Percentiles rank a stretch among this genome's conserved stretches.
phyloP scores from a whole-genome alignment of 306 rosid genomes.

The Delonix regia region DNA sequence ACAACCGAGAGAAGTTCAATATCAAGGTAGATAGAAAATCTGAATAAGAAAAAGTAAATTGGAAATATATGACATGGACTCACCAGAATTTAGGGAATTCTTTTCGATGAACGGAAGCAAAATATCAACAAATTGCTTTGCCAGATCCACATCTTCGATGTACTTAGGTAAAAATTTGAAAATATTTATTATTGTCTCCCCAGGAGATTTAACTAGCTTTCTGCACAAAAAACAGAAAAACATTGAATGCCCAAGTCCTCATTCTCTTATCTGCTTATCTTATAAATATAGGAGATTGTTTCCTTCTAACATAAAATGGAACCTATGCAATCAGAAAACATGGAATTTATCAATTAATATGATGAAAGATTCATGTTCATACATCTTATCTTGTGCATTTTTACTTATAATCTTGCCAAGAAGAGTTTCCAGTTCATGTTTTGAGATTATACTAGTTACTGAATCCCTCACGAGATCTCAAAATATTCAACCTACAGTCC shows the following conservation, averaged over 20 bases:
- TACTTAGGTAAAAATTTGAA: conserved; percentile 70
- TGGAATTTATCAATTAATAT: not conserved
- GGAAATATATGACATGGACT: conserved; percentile 28
- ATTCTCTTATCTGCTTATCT: not conserved
- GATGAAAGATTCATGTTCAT: conserved; percentile 1
- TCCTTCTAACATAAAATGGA: conserved; percentile 20
- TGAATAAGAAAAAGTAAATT: conserved; percentile 2
- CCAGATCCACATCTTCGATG: conserved; percentile 59
- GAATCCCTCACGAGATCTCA: not conserved
- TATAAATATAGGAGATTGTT: conserved; percentile 3
- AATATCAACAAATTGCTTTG: conserved; percentile 67
- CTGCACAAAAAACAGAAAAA: conserved; percentile 41
- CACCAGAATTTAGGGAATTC: conserved; percentile 66
- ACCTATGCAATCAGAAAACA: conserved; percentile 16
- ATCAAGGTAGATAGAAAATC: conserved; percentile 16
- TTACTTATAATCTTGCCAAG: not conserved
- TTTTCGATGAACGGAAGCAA: conserved; percentile 66
- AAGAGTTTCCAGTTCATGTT: not conserved
- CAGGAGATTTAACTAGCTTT: conserved; percentile 74
- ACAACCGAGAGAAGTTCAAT: conserved; percentile 35
- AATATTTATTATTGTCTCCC: conserved; percentile 66
- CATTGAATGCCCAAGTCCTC: conserved; percentile 5
- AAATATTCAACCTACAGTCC: not conserved
- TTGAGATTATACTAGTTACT: not conserved
- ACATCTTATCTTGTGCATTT: not conserved